Evolutionary conservation across 176 grass and related monocot species (phyloP), one percentile per base, ranked within the genome.

Genomic region (Carex pumila): DNA sequence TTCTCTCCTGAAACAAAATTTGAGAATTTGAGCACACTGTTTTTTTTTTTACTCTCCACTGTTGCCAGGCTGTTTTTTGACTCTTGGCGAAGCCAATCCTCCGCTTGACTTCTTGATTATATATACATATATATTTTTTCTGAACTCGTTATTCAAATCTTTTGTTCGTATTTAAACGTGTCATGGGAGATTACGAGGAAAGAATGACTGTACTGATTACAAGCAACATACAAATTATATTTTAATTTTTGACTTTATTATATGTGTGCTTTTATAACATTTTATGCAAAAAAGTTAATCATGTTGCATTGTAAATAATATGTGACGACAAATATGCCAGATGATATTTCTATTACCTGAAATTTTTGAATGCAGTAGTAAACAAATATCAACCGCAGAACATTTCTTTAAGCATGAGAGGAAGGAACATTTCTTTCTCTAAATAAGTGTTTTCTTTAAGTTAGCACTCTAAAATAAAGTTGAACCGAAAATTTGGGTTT

Each of bases 21-120:
- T 83, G 3, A 50, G 80, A 83, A 83, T 15, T 82, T 65, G 8
- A 67, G 29, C 37, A 12, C 62, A 57, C 37, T 39, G 4, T 39
- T 39, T 4, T 37, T 10, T 50, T 50, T 68, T 32, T 22, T n/a
- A n/a, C 21, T 34, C 56, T 81, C 17, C n/a, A 63, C 59, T 81
- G 79, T 39, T 55, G 45, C 81, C 62, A 83, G 81, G 39, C 81
- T 83, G 81, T 81, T 8, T 64, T n/a, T 81, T 63, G 58, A 81
- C 36, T 14, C 18, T 81, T 57, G 54, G 19, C 2, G 12, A 64
- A 81, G 12, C 55, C 18, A 64, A 64, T 18, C 12, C 55, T 61
- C 8, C 47, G 25, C 55, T 78, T 81, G 80, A 83, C 80, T 83
- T 83, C 58, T 81, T 81, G 9, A 52, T 36, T 25, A 25, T 25